phyloP scores from a whole-genome alignment of 306 rosid genomes.

The Malus asiatica region DNA sequence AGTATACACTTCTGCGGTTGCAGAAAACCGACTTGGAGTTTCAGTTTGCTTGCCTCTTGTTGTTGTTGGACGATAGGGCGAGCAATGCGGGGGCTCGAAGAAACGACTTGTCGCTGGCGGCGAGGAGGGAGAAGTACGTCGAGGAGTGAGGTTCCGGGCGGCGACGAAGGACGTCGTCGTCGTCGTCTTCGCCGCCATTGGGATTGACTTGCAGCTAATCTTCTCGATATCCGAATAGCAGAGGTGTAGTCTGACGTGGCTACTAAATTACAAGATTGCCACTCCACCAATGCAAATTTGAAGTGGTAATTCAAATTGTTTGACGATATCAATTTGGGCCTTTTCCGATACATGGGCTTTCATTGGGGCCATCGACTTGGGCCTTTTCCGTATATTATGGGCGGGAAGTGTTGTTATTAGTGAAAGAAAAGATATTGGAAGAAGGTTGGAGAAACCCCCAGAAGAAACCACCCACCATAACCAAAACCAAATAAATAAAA shows the following conservation, averaged over 20 bases:
- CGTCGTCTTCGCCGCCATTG: conserved; percentile 23
- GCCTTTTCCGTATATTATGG: neutral
- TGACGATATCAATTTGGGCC: neutral
- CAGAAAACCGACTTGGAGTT: neutral
- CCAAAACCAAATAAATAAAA: neutral
- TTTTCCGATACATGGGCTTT: neutral
- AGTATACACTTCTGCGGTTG: neutral
- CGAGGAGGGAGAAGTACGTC: neutral
- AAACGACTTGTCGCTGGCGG: conserved; percentile 10
- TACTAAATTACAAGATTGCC: conserved; percentile 20
- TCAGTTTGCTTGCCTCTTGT: conserved; percentile 16
- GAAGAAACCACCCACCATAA: neutral
- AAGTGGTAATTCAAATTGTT: neutral
- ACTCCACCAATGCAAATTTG: neutral
- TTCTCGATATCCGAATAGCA: conserved; percentile 13
- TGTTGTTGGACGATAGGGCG: conserved; percentile 32
- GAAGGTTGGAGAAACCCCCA: conserved; percentile 6
- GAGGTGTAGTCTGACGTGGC: neutral
- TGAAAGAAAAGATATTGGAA: neutral
- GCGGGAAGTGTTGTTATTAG: neutral
- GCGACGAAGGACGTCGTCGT: conserved; percentile 14
- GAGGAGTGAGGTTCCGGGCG: conserved; percentile 3
- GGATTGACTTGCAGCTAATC: neutral
- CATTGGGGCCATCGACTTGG: neutral
- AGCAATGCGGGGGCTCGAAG: conserved; percentile 32